These are phyloP conservation scores for Pseudopediastrum boryanum DNA, from an alignment of 139 green algal genomes.

Conservation along the genomic window DNA sequence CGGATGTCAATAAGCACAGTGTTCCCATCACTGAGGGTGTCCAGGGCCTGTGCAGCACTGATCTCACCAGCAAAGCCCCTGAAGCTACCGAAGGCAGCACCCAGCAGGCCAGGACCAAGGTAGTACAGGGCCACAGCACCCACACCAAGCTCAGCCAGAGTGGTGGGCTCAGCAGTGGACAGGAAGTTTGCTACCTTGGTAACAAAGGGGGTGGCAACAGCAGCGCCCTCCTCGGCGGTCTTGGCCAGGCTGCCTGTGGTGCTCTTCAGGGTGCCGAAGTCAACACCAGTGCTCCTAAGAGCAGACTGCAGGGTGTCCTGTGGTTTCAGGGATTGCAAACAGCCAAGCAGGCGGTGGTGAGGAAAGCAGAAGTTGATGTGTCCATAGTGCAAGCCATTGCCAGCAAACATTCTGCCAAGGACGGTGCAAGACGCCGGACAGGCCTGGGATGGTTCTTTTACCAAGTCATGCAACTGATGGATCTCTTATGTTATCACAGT, in stretches of 20 bases:
- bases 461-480: too few relatives aligned
- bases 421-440: too few relatives aligned
- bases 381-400: too few relatives aligned
- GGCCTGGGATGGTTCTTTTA: too few relatives aligned
- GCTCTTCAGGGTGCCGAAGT: conserved; percentile 39
- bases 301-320: conserved; percentile 32
- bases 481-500: too few relatives aligned
- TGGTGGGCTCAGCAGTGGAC: conserved; percentile 52
- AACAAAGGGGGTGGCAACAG: conserved; percentile 57
- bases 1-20: conserved; percentile 86
- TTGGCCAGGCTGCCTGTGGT: conserved; percentile 38
- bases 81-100: conserved; percentile 47
- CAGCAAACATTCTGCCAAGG: too few relatives aligned
- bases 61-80: conserved; percentile 63
- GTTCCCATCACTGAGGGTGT: conserved; percentile 56
- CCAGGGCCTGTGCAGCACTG: conserved; percentile 63
- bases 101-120: conserved; percentile 58
- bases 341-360: too few relatives aligned
- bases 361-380: too few relatives aligned
- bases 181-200: conserved; percentile 60
- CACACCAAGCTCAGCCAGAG: conserved; percentile 71
- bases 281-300: conserved; percentile 45
- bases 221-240: conserved; percentile 46
- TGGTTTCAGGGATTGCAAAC: too few relatives aligned
- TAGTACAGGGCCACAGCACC: conserved; percentile 44